These are phyloP conservation scores for Apophysomyces variabilis DNA, from an alignment of 371 early-diverging fungal species.

Conservation along the genomic window DNA sequence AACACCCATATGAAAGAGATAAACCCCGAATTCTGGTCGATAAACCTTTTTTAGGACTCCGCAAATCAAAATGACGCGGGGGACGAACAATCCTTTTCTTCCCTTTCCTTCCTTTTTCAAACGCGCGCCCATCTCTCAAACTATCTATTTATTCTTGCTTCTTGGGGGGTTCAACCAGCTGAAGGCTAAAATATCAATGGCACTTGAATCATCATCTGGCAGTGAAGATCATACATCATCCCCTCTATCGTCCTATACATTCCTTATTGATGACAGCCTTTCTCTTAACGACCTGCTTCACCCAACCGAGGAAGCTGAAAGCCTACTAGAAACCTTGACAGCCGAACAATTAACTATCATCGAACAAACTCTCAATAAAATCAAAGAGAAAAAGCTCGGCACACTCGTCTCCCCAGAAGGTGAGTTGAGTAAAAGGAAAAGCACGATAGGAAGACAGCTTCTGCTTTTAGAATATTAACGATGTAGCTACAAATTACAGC, in stretches of 20 bases:
- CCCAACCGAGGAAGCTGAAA: conserved; percentile 42
- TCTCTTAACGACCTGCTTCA: conserved; percentile 37
- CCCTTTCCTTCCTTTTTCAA: conserved; percentile 11
- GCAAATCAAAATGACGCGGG: conserved; percentile 10
- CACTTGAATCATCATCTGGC: not conserved
- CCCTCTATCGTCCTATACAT: not conserved
- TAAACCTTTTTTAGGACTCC: conserved; percentile 3
- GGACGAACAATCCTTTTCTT: conserved; percentile 9
- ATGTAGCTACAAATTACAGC: not conserved
- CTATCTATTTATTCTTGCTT: not conserved
- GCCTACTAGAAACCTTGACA: conserved; percentile 37
- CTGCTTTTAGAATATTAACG: not conserved
- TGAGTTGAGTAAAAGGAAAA: not conserved
- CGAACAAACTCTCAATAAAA: conserved; percentile 42
- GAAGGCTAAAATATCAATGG: not conserved
- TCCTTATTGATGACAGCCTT: not conserved
- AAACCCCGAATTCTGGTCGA: conserved; percentile 10
- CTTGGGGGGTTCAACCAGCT: not conserved
- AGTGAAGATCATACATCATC: not conserved
- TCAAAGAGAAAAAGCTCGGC: conserved; percentile 36
- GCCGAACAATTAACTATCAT: conserved; percentile 43
- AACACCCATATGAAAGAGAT: not conserved
- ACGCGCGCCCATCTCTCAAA: not conserved
- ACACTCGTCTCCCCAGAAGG: not conserved
- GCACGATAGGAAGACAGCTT: not conserved